Evolutionary conservation across 208 protist genomes (phyloP).

Genomic region (Trypanosoma lewisi): DNA sequence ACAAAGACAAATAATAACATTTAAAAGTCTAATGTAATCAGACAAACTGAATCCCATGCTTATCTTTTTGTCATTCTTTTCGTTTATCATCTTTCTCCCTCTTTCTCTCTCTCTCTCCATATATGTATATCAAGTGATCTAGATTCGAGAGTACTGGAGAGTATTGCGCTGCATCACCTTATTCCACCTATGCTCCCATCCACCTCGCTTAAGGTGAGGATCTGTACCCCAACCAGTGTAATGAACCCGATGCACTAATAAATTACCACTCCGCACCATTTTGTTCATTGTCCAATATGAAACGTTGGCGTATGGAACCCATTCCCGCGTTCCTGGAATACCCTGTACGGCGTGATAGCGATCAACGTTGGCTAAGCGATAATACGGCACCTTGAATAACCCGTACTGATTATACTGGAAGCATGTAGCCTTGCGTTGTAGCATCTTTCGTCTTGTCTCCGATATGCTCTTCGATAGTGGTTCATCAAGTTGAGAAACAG

Average conservation of each 20-base stretch:
- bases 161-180: slow-evolving; percentile 88
- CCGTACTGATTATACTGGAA: slow-evolving; percentile 92
- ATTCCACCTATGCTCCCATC: slow-evolving; percentile 91
- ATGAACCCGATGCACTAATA: slow-evolving; percentile 88
- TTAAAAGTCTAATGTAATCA: slow-evolving; percentile 12
- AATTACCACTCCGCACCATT: slow-evolving; percentile 78
- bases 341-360: slow-evolving; percentile 81
- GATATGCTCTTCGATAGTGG: slow-evolving; percentile 75
- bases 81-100: too few species aligned
- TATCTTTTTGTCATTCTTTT: too few species aligned
- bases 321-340: slow-evolving; percentile 78
- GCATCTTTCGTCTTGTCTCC: slow-evolving; percentile 65
- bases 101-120: too few species aligned
- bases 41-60: too few species aligned
- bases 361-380: slow-evolving; percentile 85
- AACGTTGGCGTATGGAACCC: slow-evolving; percentile 88
- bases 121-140: slow-evolving; percentile 10
- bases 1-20: slow-evolving; percentile 9
- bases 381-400: slow-evolving; percentile 78
- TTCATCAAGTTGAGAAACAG: slow-evolving; percentile 72
- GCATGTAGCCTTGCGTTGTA: slow-evolving; percentile 85
- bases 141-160: slow-evolving; percentile 84
- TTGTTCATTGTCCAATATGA: slow-evolving; percentile 92
- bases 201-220: slow-evolving; percentile 71
- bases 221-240: slow-evolving; percentile 86